Base-by-base conservation (phyloP, 1,139 yeast genomes). In the Maudiozyma humilis region DNA sequence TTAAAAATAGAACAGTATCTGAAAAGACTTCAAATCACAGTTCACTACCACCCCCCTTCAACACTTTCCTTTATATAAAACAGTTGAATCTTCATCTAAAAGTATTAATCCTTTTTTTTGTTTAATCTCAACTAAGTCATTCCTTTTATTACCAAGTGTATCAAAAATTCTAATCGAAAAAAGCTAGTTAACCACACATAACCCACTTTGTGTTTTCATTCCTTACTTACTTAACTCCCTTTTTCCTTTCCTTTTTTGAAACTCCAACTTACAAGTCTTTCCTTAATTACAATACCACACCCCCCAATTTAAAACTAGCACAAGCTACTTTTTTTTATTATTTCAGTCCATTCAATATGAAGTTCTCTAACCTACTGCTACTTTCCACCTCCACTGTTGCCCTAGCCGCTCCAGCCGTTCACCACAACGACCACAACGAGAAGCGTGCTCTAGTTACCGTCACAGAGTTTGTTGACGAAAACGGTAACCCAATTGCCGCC, bases 381-480 rank as follows among this genome's bases (percentile, higher is more conserved):
- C 44, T 54, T 40, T 38, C 53, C 8, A 46, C 56, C 23, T 50
- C 57, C 13, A 36, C 53, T 19, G 47, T 51, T 19, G 51, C 49
- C 15, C 38, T 49, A 23, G 57, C 62, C 29, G 62, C 64, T 18
- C 57, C 58, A 60, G 70, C 57, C 49, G 57, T 44, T 16, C 79
- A 74, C 52, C 67, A 67, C 44, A 83, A 78, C 62, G 78, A 75
- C 57, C 78, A 75, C 63, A 79, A 71, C 32, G 74, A 72, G 39
- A 66, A 63, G 33, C 59, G 65, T 41, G 84, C 74, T 41, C 72
- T 77, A 50, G 79, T 77, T 52, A 71, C 76, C 40, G 68, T 68
- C 46, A 67, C 77, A 47, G 82, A 79, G 50, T 62, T 62, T 47
- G 72, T 70, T 46, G 69, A 68, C 51, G 63, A 55, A 39, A 47